Conservation (phyloP, 192 early-diverging fungal species). For the Linnemannia zychae region DNA sequence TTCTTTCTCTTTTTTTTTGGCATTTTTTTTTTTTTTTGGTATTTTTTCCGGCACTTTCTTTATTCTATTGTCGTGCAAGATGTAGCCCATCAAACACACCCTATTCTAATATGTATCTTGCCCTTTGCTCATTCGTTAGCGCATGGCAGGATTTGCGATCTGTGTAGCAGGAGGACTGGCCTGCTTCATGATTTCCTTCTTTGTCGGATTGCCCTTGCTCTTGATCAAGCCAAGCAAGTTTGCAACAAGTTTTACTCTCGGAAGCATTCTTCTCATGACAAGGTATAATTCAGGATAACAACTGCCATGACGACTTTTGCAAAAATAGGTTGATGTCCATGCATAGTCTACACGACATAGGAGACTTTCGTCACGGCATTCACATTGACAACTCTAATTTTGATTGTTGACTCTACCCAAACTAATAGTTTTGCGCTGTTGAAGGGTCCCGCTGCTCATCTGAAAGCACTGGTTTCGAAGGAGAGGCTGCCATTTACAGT, state of each 20-base stretch:
- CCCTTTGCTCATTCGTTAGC: constrained; percentile 35
- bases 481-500: constrained; percentile 87
- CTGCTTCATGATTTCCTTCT: constrained; percentile 68
- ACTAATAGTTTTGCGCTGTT: constrained; percentile 80
- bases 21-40: not conserved
- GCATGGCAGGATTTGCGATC: constrained; percentile 67
- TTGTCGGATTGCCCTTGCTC: constrained; percentile 75
- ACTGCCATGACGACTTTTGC: not conserved
- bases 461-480: constrained; percentile 81
- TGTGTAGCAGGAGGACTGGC: constrained; percentile 61
- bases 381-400: constrained; percentile 8
- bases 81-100: not conserved
- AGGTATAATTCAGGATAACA: constrained; percentile 25
- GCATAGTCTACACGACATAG: not conserved
- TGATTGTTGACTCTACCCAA: constrained; percentile 4
- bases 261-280: constrained; percentile 62
- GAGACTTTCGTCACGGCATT: not conserved
- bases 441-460: constrained; percentile 84
- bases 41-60: not conserved
- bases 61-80: not conserved
- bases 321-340: not conserved
- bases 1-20: not conserved
- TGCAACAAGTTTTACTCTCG: constrained; percentile 82
- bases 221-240: constrained; percentile 80
- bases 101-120: not conserved